Conservation (phyloP, 176 grass and related monocot species). For the Urochloa ruziziensis region DNA sequence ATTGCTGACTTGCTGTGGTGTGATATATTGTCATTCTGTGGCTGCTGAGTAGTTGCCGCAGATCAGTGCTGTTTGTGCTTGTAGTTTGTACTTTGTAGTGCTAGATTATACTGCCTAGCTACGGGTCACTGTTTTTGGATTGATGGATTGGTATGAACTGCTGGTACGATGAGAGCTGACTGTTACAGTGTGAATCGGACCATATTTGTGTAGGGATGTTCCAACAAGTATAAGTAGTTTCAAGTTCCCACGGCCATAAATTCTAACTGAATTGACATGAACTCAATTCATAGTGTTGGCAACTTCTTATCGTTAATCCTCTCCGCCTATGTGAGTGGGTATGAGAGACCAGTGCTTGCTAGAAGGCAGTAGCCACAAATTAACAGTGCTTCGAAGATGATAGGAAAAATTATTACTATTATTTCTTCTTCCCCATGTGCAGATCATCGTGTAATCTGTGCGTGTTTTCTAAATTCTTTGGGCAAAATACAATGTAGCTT, state of each 20-base stretch:
- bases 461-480: not conserved
- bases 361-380: not conserved
- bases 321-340: not conserved
- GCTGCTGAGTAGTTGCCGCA: not conserved
- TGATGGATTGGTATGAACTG: not conserved
- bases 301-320: not conserved
- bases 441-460: not conserved
- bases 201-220: not conserved
- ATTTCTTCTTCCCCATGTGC: not conserved
- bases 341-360: not conserved
- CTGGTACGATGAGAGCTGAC: not conserved
- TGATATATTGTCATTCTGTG: not conserved
- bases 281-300: not conserved
- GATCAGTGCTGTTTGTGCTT: not conserved
- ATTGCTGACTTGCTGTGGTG: no score
- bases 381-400: not conserved
- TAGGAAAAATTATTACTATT: not conserved
- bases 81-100: not conserved
- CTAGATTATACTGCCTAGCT: constrained; percentile 1
- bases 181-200: not conserved
- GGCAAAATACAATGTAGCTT: not conserved
- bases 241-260: not conserved
- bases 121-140: not conserved
- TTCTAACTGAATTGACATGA: not conserved
- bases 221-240: not conserved